Evolutionary conservation across 1,284 basidiomycete genomes (phyloP).

Genomic region (Cryptococcus hybrid): DNA sequence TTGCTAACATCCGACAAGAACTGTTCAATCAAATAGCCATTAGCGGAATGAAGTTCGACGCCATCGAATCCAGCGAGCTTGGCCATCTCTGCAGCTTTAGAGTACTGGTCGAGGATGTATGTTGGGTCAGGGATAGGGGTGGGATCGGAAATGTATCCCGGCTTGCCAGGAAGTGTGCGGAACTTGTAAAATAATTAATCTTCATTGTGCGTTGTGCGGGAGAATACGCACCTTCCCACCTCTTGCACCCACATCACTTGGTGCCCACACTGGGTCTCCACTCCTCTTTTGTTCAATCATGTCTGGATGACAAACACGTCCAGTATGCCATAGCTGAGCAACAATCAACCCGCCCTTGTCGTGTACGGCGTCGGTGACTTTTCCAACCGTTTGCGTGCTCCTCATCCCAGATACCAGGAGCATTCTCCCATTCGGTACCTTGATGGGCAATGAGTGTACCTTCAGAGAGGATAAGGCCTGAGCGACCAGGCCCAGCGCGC

Average conservation of each 20-base stretch:
- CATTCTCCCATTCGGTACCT: conserved; percentile 9
- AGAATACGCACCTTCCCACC: conserved; percentile 5
- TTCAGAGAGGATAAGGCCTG: conserved; percentile 6
- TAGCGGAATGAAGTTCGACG: conserved; percentile 55
- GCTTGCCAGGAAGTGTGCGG: conserved; percentile 6
- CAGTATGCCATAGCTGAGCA: conserved; percentile 56
- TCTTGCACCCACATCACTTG: conserved; percentile 8
- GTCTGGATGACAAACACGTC: conserved; percentile 20
- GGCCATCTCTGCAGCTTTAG: conserved; percentile 55
- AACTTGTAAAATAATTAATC: conserved; percentile 1
- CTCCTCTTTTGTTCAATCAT: conserved; percentile 4
- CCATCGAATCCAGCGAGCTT: conserved; percentile 65
- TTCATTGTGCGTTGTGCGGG: neutral
- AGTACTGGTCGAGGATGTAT: conserved; percentile 44
- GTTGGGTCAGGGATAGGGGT: conserved; percentile 10
- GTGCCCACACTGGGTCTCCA: conserved; percentile 5
- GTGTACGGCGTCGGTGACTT: conserved; percentile 53
- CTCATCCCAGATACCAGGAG: conserved; percentile 20
- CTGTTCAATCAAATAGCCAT: conserved; percentile 51
- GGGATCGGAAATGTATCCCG: conserved; percentile 7
- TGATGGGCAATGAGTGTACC: conserved; percentile 8
- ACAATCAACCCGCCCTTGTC: conserved; percentile 52
- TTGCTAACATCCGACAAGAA: conserved; percentile 58
- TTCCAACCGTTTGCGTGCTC: conserved; percentile 22
- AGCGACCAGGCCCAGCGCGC: conserved; percentile 5